Percentiles rank a stretch among this genome's conserved stretches.
Evolutionary conservation across 148 eudicot genomes (phyloP).

Genomic region (Camellia japonica): DNA sequence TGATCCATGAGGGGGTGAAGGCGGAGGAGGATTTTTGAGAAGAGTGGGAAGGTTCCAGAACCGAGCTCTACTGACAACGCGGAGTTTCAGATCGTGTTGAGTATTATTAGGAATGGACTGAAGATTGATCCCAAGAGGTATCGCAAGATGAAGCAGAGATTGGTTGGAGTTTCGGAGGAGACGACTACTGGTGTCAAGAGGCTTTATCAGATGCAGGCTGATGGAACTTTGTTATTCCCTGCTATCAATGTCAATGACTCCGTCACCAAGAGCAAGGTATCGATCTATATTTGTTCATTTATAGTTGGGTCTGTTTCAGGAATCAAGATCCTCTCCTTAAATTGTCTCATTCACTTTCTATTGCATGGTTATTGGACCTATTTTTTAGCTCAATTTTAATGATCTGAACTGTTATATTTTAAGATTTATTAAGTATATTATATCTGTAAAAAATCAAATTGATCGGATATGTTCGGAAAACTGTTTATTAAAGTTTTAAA

Average conservation of each 20-base stretch:
- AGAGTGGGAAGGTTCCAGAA: slow-evolving; percentile 64
- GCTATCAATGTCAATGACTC: slow-evolving; percentile 50
- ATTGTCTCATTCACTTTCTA: no score
- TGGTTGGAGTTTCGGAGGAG: slow-evolving; percentile 62
- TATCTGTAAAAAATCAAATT: no score
- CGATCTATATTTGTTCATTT: background rate
- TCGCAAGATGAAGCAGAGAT: slow-evolving; percentile 75
- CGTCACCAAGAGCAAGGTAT: slow-evolving; percentile 97
- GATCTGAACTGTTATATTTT: no score
- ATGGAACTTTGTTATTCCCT: no score
- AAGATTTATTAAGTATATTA: no score
- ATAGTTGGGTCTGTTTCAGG: background rate
- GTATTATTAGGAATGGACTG: slow-evolving; percentile 62
- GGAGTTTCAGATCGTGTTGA: slow-evolving; percentile 87
- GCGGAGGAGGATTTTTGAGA: slow-evolving; percentile 84
- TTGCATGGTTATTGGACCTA: no score
- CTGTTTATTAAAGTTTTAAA: no score
- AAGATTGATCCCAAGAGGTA: slow-evolving; percentile 79
- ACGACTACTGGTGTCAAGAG: no score
- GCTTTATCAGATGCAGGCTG: no score
- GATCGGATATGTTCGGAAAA: no score
- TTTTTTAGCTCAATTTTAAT: no score
- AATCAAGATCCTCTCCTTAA: no score
- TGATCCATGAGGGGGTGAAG: slow-evolving; percentile 97
- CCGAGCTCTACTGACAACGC: slow-evolving; percentile 72